Conservation (phyloP, 345 rosid species). For the Populus tremula region DNA sequence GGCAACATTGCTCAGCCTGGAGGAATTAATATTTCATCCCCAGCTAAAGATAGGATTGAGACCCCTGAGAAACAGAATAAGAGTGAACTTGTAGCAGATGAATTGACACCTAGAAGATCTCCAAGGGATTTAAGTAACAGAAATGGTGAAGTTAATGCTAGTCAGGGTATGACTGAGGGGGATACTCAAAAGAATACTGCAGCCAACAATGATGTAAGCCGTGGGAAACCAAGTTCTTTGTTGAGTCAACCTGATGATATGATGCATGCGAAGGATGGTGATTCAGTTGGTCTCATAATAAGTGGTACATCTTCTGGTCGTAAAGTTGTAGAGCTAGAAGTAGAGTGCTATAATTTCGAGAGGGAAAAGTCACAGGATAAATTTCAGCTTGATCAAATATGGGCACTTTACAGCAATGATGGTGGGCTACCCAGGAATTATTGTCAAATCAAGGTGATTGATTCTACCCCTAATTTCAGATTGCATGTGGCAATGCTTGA, state of each 20-base stretch:
- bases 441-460: conserved; percentile 45
- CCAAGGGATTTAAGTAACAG: conserved; percentile 34
- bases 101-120: conserved; percentile 39
- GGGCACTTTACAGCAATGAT: conserved; percentile 43
- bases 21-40: conserved; percentile 17
- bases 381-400: conserved; percentile 41
- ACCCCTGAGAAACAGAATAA: conserved; percentile 21
- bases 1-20: conserved; percentile 7
- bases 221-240: conserved; percentile 20
- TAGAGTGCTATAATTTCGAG: conserved; percentile 31
- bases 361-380: conserved; percentile 39
- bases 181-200: conserved; percentile 18
- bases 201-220: conserved; percentile 25
- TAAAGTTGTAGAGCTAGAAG: conserved; percentile 20
- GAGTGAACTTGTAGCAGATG: conserved; percentile 16
- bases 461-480: conserved; percentile 28
- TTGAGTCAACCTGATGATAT: conserved; percentile 8
- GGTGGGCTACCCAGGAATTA: conserved; percentile 48
- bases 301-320: background rate
- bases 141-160: conserved; percentile 13
- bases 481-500: conserved; percentile 49
- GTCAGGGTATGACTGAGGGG: background rate
- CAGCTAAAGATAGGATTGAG: conserved; percentile 24
- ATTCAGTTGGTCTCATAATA: background rate
- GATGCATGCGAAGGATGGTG: conserved; percentile 1